These are phyloP conservation scores for Candida odintsovae DNA, from an alignment of 805 yeast species.

Conservation along the genomic window DNA sequence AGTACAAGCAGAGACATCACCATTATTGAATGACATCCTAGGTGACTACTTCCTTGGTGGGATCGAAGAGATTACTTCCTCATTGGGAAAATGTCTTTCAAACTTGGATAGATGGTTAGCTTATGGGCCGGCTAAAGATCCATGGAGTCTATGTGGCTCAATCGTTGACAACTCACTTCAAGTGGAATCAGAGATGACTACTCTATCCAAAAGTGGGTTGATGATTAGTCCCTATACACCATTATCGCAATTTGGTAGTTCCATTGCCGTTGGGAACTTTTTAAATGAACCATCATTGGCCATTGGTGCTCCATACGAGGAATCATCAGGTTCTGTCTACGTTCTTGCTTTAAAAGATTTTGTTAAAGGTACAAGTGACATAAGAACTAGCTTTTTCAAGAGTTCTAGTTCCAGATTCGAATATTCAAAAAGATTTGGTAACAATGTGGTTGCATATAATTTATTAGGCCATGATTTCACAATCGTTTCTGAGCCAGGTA, in stretches of 20 bases:
- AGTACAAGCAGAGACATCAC: slow-evolving; percentile 28
- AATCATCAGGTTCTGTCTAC: slow-evolving; percentile 37
- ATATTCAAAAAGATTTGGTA: slow-evolving; percentile 38
- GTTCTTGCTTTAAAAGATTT: slow-evolving; percentile 34
- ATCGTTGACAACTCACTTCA: slow-evolving; percentile 5
- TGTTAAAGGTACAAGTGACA: background rate
- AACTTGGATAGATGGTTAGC: slow-evolving; percentile 38
- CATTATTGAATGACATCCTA: slow-evolving; percentile 35
- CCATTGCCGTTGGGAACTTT: slow-evolving; percentile 37
- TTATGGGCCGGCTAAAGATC: slow-evolving; percentile 18
- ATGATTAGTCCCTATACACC: slow-evolving; percentile 21
- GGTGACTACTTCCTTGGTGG: slow-evolving; percentile 52
- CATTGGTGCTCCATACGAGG: slow-evolving; percentile 46
- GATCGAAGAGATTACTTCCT: slow-evolving; percentile 37
- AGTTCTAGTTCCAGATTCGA: background rate
- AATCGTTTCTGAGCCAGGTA: slow-evolving; percentile 48
- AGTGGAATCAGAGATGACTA: background rate
- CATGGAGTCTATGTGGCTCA: slow-evolving; percentile 33
- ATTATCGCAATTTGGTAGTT: slow-evolving; percentile 40
- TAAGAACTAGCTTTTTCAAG: background rate
- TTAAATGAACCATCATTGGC: slow-evolving; percentile 37
- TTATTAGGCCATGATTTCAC: slow-evolving; percentile 30
- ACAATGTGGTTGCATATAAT: slow-evolving; percentile 26
- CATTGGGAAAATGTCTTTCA: slow-evolving; percentile 34
- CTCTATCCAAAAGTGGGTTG: background rate